phyloP scores from a whole-genome alignment of 2,329 filamentous ascomycete genomes.

The Neodidymelliopsis sp. region DNA sequence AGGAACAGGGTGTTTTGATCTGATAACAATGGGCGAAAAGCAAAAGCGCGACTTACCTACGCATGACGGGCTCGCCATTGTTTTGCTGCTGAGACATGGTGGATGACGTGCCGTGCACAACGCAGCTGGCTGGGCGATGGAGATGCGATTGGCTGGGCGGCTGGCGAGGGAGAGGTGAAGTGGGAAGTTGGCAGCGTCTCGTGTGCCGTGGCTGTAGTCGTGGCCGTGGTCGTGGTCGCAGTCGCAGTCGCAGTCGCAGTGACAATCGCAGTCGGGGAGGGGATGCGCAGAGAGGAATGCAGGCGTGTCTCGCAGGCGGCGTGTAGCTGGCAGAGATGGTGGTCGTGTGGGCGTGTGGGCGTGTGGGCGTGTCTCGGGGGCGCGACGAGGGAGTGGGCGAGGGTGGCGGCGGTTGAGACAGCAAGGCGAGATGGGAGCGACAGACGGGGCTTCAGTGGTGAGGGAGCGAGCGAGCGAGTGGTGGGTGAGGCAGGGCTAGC shows the following conservation, averaged over 20 bases:
- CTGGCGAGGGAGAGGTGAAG: neutral
- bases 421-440: neutral
- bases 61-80: conserved; percentile 64
- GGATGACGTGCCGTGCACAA: conserved; percentile 8
- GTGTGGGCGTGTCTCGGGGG: conserved; percentile 2
- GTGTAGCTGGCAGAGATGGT: conserved; percentile 6
- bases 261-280: neutral
- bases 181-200: conserved; percentile 2
- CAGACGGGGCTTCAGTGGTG: neutral
- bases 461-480: conserved; percentile 12
- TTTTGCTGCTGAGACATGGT: conserved; percentile 47
- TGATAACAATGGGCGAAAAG: conserved; percentile 6
- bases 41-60: conserved; percentile 63
- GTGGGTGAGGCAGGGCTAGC: conserved; percentile 11
- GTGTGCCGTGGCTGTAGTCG: neutral
- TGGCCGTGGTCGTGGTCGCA: neutral
- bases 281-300: no score
- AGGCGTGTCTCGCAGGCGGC: no score
- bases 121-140: neutral
- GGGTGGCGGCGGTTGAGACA: neutral
- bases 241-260: conserved; percentile 1
- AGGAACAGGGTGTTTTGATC: conserved; percentile 6
- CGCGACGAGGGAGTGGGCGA: neutral
- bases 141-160: conserved; percentile 7
- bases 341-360: conserved; percentile 8